These are phyloP conservation scores for Boletus rubroflammeus DNA, from an alignment of 768 basidiomycete species.

Conservation along the genomic window DNA sequence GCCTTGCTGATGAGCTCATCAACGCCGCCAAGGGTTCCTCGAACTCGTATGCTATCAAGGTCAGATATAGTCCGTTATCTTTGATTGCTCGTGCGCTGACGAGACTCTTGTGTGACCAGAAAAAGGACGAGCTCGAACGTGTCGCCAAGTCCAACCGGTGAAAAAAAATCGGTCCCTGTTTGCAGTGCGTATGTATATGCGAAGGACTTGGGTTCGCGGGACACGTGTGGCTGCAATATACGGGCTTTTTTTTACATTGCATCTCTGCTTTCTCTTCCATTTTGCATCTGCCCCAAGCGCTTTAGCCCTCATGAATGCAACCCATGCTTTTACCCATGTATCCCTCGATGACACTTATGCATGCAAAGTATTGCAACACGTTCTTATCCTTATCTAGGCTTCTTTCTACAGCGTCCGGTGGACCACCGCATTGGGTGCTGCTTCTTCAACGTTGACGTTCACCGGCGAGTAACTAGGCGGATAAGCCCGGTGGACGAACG, in stretches of 20 bases:
- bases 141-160: slow-evolving; percentile 99
- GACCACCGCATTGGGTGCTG: not conserved
- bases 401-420: not conserved
- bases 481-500: not conserved
- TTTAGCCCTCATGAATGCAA: slow-evolving; percentile 24
- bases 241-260: slow-evolving; percentile 18
- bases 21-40: slow-evolving; percentile 99
- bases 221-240: slow-evolving; percentile 23
- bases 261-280: slow-evolving; percentile 1
- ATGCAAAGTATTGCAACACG: slow-evolving; percentile 3
- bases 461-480: not conserved
- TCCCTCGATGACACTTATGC: slow-evolving; percentile 7
- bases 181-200: not conserved
- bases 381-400: slow-evolving; percentile 5
- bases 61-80: slow-evolving; percentile 26
- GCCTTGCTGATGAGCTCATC: slow-evolving; percentile 98
- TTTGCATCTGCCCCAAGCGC: slow-evolving; percentile 10
- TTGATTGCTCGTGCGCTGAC: slow-evolving; percentile 1
- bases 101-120: slow-evolving; percentile 41
- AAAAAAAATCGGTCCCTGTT: slow-evolving; percentile 43
- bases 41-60: slow-evolving; percentile 99
- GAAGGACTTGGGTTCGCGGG: slow-evolving; percentile 11
- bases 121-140: slow-evolving; percentile 99
- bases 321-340: slow-evolving; percentile 24
- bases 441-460: not conserved